These are phyloP conservation scores for Salix koriyanagi DNA, from an alignment of 345 rosid species.

Conservation along the genomic window DNA sequence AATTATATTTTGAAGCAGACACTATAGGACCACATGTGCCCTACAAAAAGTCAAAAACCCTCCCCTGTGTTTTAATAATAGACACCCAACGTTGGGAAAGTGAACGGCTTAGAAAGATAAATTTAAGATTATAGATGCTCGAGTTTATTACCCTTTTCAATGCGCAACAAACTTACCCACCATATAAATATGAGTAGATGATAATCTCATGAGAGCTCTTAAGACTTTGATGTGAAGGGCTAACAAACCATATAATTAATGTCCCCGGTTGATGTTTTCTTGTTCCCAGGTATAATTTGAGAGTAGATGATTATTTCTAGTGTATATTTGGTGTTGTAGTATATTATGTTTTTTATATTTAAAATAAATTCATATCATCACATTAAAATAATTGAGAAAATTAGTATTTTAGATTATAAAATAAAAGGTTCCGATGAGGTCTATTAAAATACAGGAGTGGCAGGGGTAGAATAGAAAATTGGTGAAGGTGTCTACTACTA, in stretches of 20 bases:
- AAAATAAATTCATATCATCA: too few species aligned
- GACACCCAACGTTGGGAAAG: neutral
- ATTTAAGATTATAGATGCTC: neutral
- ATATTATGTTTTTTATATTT: too few species aligned
- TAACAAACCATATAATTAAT: constrained; percentile 15
- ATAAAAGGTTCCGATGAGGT: too few species aligned
- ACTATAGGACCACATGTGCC: constrained; percentile 15
- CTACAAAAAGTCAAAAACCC: neutral
- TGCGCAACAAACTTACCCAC: neutral
- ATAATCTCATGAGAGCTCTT: neutral
- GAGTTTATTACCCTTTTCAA: neutral
- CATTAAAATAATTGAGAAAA: too few species aligned
- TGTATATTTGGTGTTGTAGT: too few species aligned
- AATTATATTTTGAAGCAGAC: too few species aligned
- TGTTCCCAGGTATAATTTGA: neutral
- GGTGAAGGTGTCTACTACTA: neutral
- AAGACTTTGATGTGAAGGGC: constrained; percentile 28
- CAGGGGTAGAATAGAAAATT: neutral
- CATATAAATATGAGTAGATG: neutral
- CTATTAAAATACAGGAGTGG: neutral
- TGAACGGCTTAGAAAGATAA: neutral
- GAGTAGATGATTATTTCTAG: too few species aligned
- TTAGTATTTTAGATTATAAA: too few species aligned
- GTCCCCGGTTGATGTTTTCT: neutral
- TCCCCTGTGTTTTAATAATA: neutral